Evolutionary conservation across 2,329 filamentous ascomycete species (phyloP), one percentile per base, ranked within the genome.

Genomic region (Sphaceloma murrayae): DNA sequence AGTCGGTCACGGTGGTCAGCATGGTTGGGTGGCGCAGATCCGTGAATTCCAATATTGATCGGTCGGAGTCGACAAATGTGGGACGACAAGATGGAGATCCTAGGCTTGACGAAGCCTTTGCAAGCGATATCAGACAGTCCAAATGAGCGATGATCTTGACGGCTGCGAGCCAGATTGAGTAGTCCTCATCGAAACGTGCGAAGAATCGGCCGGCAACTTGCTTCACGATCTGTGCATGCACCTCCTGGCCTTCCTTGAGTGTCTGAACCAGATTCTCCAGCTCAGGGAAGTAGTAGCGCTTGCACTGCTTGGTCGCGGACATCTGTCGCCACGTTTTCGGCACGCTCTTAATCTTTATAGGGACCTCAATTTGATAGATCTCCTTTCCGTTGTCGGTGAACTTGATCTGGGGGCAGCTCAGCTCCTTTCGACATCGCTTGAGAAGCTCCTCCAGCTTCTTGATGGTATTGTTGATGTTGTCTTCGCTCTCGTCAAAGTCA

Each of bases 11-110:
- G 2, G 81, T 84, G 49, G 83, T 85, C 49, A 88, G 72, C 75
- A 98, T 93, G 66, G 91, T 98, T 2, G 91, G 91, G 58, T 98
- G 91, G 24, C 91, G 82, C 45, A 98, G 76, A 57, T 95, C 89
- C 44, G 83, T 74, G 56, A 98, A 94, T 48, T 95, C 83, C n/a
- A 98, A 69, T 5, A 91, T 75, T 56, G 85, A 93, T 34, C 88
- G 78, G 32, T 59, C 59, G 31, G 53, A 51, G 51, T 91, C 81
- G 3, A 94, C 75, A 58, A 98, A 95, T n/a, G 73, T 66, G 0
- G 91, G 91, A 22, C 91, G 78, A 62, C 89, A 96, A 54, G 83
- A 86, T 1, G 89, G 89, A 55, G 87, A 75, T 19, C 91, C 89
- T 0, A 98, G 68, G 0, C 82, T 80, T 1, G 78, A 73, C 0